A percentile compares a stretch with the other conserved stretches of the same genome.
These are phyloP conservation scores for Malus hybrid DNA, from an alignment of 331 rosid species.

Conservation along the genomic window DNA sequence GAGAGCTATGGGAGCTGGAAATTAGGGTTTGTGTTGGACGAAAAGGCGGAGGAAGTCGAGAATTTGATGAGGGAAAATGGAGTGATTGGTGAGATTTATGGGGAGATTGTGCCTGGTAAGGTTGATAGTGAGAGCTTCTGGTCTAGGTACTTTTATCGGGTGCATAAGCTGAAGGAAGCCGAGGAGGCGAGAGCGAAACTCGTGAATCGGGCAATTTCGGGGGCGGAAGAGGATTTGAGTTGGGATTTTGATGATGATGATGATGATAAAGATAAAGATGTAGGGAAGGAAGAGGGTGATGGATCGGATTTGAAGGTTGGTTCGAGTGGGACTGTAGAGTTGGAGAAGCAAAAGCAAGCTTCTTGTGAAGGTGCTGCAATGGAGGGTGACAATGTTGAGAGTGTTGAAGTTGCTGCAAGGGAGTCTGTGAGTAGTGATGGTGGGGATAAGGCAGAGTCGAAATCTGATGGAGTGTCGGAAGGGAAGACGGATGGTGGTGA, in stretches of 20 bases:
- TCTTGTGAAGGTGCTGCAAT: slow-evolving; percentile 7
- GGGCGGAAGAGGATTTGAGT: slow-evolving; percentile 80
- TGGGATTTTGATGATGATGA: slow-evolving; percentile 86
- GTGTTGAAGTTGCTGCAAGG: slow-evolving; percentile 18
- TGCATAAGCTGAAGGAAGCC: slow-evolving; percentile 56
- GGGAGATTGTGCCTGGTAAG: slow-evolving; percentile 43
- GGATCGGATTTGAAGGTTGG: slow-evolving; percentile 27
- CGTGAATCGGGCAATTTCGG: slow-evolving; percentile 66
- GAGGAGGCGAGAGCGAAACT: slow-evolving; percentile 83
- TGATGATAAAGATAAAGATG: slow-evolving; percentile 1
- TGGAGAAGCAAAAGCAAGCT: slow-evolving; percentile 3
- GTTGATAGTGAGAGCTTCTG: slow-evolving; percentile 54
- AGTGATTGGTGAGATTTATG: slow-evolving; percentile 45
- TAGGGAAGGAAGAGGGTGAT: not conserved
- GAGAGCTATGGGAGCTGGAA: slow-evolving; percentile 55
- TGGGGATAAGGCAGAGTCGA: slow-evolving; percentile 29
- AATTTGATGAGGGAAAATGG: slow-evolving; percentile 47
- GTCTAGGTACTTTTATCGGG: slow-evolving; percentile 67
- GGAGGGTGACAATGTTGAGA: slow-evolving; percentile 9
- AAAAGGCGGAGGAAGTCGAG: slow-evolving; percentile 46
- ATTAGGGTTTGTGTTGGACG: slow-evolving; percentile 54
- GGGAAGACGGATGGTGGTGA: slow-evolving; percentile 42
- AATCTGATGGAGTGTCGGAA: slow-evolving; percentile 30
- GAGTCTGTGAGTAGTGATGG: slow-evolving; percentile 19
- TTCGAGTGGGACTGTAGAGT: slow-evolving; percentile 13